Evolutionary conservation across 192 early-diverging fungal genomes (phyloP).

Genomic region (Rhizoclosmatium sp.): DNA sequence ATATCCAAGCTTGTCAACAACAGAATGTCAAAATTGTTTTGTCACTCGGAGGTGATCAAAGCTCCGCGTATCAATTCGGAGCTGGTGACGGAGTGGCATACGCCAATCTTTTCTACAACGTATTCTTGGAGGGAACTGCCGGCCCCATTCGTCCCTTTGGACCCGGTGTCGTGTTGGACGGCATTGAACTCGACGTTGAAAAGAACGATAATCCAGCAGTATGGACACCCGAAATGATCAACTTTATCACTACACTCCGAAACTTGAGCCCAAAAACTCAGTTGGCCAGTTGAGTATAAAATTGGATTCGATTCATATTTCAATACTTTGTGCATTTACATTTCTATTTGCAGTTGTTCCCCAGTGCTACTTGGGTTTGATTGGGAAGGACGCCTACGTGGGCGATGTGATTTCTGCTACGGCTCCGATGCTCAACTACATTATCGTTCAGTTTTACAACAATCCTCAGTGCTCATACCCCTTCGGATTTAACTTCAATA

Average conservation of each 20-base stretch:
- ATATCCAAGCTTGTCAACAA: conserved; percentile 13
- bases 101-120: conserved; percentile 7
- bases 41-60: conserved; percentile 17
- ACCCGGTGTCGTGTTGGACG: background rate
- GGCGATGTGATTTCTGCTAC: background rate
- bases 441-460: conserved; percentile 24
- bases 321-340: background rate
- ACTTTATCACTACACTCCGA: conserved; percentile 1
- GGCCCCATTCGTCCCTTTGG: background rate
- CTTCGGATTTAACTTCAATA: conserved; percentile 21
- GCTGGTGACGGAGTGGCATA: conserved; percentile 1
- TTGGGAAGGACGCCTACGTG: background rate
- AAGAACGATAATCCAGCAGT: conserved; percentile 8
- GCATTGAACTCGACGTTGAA: conserved; percentile 22
- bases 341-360: conserved; percentile 5
- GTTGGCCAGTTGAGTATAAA: background rate
- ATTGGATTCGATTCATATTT: too few species aligned
- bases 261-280: conserved; percentile 8
- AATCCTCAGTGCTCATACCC: conserved; percentile 9
- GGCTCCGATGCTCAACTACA: background rate
- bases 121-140: conserved; percentile 6
- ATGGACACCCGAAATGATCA: conserved; percentile 21
- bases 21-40: conserved; percentile 9
- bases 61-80: background rate
- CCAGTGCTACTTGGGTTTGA: conserved; percentile 12